A percentile compares a stretch with the other conserved stretches of the same genome.
These are phyloP conservation scores for Sugiyamaella grinbergsii DNA, from an alignment of 1,139 yeast species.

Conservation along the genomic window DNA sequence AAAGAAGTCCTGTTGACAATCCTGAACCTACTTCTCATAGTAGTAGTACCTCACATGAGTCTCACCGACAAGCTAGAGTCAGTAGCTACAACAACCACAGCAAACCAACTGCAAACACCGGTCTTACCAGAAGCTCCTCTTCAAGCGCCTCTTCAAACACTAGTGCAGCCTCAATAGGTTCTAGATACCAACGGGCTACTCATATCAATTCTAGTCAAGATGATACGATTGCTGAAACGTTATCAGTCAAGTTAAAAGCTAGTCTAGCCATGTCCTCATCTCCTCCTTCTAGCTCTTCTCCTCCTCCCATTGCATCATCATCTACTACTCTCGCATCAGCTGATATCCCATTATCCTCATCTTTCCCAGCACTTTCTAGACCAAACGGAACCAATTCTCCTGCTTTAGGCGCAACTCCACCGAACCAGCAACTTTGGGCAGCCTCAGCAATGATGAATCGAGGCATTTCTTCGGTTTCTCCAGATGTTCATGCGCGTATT, in stretches of 20 bases:
- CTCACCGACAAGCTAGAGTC: conserved; percentile 1
- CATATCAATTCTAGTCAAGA: not conserved
- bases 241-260: conserved; percentile 10
- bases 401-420: conserved; percentile 11
- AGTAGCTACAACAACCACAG: not conserved
- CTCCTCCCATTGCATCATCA: conserved; percentile 1
- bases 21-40: not conserved
- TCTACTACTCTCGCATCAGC: not conserved
- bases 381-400: conserved; percentile 14
- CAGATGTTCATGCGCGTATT: conserved; percentile 29
- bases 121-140: conserved; percentile 12
- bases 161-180: conserved; percentile 2
- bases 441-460: conserved; percentile 22
- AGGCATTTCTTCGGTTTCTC: conserved; percentile 19
- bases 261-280: not conserved
- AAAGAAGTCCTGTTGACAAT: too few relatives aligned
- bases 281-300: conserved; percentile 6
- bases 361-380: not conserved
- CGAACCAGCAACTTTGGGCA: conserved; percentile 16
- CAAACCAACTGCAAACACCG: not conserved
- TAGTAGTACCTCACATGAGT: too few relatives aligned
- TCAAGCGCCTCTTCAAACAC: conserved; percentile 6
- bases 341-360: conserved; percentile 4
- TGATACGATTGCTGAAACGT: conserved; percentile 6
- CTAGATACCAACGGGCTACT: conserved; percentile 8